These are phyloP conservation scores for Rhododendron vialii DNA, from an alignment of 148 eudicot genomes.

Conservation along the genomic window DNA sequence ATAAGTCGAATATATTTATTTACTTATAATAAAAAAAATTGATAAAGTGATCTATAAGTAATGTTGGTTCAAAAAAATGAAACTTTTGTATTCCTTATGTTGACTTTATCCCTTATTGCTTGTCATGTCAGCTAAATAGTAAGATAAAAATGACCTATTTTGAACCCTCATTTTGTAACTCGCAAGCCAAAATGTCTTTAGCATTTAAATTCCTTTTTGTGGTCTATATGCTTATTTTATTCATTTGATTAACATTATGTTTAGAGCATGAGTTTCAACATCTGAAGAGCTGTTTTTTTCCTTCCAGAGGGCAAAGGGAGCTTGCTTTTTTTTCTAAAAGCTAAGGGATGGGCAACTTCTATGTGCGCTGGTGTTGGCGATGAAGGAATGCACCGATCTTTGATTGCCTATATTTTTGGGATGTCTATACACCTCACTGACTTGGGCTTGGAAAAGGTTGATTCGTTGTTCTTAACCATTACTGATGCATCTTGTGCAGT, in stretches of 20 bases:
- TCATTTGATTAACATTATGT: neutral
- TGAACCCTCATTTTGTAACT: neutral
- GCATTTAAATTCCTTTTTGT: neutral
- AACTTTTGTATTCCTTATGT: neutral
- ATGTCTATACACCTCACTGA: conserved; percentile 90
- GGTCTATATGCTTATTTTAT: neutral
- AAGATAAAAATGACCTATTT: neutral
- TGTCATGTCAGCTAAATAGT: neutral
- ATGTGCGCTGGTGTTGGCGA: conserved; percentile 97
- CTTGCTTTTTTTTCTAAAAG: conserved; percentile 76
- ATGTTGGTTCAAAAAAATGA: neutral
- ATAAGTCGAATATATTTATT: no score
- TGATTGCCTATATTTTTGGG: conserved; percentile 74
- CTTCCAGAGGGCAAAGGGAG: conserved; percentile 92
- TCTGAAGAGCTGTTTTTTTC: conserved; percentile 1
- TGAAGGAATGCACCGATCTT: conserved; percentile 83
- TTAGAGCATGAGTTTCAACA: neutral
- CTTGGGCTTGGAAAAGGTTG: conserved; percentile 85
- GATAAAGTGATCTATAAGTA: neutral
- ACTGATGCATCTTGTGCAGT: neutral
- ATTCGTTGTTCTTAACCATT: neutral
- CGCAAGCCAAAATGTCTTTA: neutral
- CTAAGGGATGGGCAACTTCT: conserved; percentile 87
- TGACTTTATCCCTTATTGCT: neutral
- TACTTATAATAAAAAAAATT: no score